Evolutionary conservation across 2,329 filamentous ascomycete species (phyloP).

Genomic region (Ceratocystis ficicola): DNA sequence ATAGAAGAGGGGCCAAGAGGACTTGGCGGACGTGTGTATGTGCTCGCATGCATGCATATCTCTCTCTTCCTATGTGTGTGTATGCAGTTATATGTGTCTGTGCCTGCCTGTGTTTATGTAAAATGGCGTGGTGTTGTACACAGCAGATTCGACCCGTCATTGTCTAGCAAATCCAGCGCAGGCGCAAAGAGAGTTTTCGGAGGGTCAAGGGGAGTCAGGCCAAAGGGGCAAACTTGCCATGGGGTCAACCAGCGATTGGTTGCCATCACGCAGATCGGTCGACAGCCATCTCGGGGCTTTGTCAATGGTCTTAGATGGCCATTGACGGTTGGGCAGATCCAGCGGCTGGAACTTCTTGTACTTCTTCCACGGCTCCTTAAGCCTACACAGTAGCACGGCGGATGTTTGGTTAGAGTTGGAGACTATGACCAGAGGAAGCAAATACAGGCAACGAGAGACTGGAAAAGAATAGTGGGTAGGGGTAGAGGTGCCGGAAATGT

Average conservation of each 20-base stretch:
- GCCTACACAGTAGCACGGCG: slow-evolving; percentile 34
- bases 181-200: not conserved
- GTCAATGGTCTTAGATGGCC: slow-evolving; percentile 70
- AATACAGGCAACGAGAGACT: not conserved
- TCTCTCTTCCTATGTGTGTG: not conserved
- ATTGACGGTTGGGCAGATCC: slow-evolving; percentile 60
- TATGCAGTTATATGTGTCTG: not conserved
- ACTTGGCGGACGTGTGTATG: not conserved
- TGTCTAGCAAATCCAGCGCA: not conserved
- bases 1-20: not conserved
- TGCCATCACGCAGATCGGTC: slow-evolving; percentile 80
- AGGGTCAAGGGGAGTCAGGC: not conserved
- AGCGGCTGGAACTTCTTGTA: slow-evolving; percentile 53
- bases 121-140: not conserved
- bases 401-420: too few relatives aligned
- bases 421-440: slow-evolving; percentile 9
- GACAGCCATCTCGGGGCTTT: slow-evolving; percentile 85
- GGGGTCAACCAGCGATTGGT: slow-evolving; percentile 83
- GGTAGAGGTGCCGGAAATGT: not conserved
- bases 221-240: slow-evolving; percentile 50
- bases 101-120: not conserved
- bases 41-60: not conserved
- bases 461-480: not conserved
- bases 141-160: not conserved
- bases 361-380: slow-evolving; percentile 64